Base-by-base conservation (phyloP, 2,329 filamentous ascomycete species). In the Aspergillus fructus region DNA sequence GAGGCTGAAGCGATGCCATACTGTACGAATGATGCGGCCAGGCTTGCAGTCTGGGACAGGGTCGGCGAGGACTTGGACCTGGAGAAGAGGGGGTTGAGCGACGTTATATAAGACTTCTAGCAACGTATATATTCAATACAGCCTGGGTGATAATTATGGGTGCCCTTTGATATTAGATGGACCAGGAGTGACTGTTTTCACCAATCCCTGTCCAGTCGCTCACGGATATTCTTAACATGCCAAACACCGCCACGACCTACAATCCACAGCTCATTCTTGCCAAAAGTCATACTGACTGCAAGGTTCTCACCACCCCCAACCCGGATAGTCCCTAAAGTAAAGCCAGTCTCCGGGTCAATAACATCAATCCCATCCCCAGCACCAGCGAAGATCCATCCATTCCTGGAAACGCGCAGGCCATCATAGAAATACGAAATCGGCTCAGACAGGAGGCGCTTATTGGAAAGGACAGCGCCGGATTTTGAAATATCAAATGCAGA, bases 401-500 rank as follows among this genome's bases (percentile, higher is more conserved):
- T 42, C 21, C 59, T 15, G 11, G 59, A 62, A 2, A 51, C 54
- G 1, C 59, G 48, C n/a, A 59, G 17, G 0, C 54, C 54, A 37
- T 62, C 57, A 27, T 59, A 62, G 15, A 62, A 58, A 21, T 59
- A 62, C 3, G 59, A 58, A 4, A 59, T 34, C 4, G 59, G 57
- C 17, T 51, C 57, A 3, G 27, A 55, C 4, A 62, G 21, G 1
- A 62, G 17, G 2, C 59, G 50, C 30, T 57, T 41, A n/a, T 57
- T 57, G 3, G 56, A 40, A 3, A 59, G 33, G 1, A 59, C 56
- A 1, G 51, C n/a, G 1, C 56, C 19, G 9, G 41, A 33, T 5
- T 40, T 13, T 3, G 46, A 53, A 11, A 61, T n/a, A 33, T 59
- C 49, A 13, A 59, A 61, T 0, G 59, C 56, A 21, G 45, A 53